phyloP scores from a whole-genome alignment of 331 rosid species.

The Arachis monticola region DNA sequence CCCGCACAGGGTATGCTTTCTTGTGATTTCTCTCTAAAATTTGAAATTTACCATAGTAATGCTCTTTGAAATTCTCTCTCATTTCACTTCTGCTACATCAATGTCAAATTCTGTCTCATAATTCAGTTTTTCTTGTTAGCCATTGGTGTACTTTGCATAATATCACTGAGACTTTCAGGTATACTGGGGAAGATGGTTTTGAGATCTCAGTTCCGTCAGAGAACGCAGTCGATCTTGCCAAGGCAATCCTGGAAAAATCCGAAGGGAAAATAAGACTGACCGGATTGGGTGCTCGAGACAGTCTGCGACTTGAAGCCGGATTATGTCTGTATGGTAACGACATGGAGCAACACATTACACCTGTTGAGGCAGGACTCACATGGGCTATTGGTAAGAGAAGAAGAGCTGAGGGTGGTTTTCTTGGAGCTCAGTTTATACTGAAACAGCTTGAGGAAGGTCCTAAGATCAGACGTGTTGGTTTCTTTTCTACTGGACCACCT shows the following conservation, averaged over 20 bases:
- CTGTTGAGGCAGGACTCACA: constrained; percentile 96
- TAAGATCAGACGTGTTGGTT: constrained; percentile 77
- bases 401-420: constrained; percentile 96
- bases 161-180: constrained; percentile 55
- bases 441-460: constrained; percentile 84
- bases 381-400: constrained; percentile 99
- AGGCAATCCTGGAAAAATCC: constrained; percentile 83
- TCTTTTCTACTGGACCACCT: constrained; percentile 92
- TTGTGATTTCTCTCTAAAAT: constrained; percentile 1
- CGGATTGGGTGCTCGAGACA: constrained; percentile 86
- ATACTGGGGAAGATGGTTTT: constrained; percentile 95
- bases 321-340: constrained; percentile 83
- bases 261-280: constrained; percentile 84
- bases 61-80: constrained; percentile 12
- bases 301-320: constrained; percentile 89
- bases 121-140: neutral
- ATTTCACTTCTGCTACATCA: neutral
- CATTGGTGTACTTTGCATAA: neutral
- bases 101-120: neutral
- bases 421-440: constrained; percentile 79
- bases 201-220: constrained; percentile 91
- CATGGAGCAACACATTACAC: constrained; percentile 84
- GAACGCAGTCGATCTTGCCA: constrained; percentile 77
- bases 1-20: constrained; percentile 81
- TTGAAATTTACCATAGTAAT: constrained; percentile 9